A percentile compares a stretch with the other conserved stretches of the same genome.
These are phyloP conservation scores for Geotrichum histeridarum DNA, from an alignment of 1,139 yeast species.

Conservation along the genomic window DNA sequence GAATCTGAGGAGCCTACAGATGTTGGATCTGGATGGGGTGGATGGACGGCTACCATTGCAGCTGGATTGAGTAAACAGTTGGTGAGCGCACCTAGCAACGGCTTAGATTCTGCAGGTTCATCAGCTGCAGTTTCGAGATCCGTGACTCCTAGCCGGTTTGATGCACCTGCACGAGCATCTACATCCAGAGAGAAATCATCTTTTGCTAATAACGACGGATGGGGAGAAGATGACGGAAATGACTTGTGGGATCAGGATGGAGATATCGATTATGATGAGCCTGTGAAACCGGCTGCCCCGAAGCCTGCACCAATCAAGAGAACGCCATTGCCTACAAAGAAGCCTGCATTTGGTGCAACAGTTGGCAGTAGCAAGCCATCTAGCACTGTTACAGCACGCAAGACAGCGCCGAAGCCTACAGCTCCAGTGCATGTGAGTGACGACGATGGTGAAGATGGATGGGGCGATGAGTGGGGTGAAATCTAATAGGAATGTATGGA, in stretches of 20 bases:
- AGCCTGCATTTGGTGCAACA: conserved; percentile 15
- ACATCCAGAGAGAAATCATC: background rate
- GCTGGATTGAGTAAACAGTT: conserved; percentile 4
- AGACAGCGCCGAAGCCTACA: background rate
- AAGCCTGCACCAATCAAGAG: background rate
- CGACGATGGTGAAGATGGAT: conserved; percentile 15
- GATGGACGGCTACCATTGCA: conserved; percentile 12
- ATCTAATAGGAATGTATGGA: background rate
- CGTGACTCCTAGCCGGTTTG: conserved; percentile 13
- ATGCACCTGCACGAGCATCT: background rate
- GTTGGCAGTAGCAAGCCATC: background rate
- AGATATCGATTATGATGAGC: conserved; percentile 24
- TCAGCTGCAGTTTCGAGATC: conserved; percentile 6
- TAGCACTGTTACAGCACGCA: background rate
- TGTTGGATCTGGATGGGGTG: conserved; percentile 8
- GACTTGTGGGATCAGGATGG: conserved; percentile 5
- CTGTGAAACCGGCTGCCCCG: conserved; percentile 14
- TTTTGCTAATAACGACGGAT: conserved; percentile 6
- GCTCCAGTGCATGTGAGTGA: background rate
- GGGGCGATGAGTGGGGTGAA: conserved; percentile 20
- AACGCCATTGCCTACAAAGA: background rate
- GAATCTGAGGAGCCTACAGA: background rate
- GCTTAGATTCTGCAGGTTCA: background rate
- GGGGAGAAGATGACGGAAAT: conserved; percentile 5
- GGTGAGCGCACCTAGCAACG: background rate